Evolutionary conservation across 2,329 filamentous ascomycete species (phyloP).

Genomic region (Pestalotiopsis sp.): DNA sequence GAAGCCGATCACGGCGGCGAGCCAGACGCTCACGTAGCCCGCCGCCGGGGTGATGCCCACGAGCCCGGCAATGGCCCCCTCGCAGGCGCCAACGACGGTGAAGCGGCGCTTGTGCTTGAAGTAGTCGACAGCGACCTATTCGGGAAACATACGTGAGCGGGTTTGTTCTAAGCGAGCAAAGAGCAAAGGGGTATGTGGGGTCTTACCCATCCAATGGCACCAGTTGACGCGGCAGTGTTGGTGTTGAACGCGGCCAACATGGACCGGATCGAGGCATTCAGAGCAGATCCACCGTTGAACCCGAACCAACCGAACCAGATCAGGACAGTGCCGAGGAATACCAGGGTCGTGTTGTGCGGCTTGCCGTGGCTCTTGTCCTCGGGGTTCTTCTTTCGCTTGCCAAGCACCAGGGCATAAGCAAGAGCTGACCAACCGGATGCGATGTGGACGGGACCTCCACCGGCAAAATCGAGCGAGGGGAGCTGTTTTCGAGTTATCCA

Average conservation of each 20-base stretch:
- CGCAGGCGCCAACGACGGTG: conserved; percentile 53
- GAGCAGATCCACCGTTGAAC: conserved; percentile 54
- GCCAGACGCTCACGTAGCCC: conserved; percentile 56
- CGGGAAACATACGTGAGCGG: background rate
- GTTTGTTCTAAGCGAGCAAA: background rate
- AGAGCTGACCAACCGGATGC: conserved; percentile 64
- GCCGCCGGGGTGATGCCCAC: conserved; percentile 63
- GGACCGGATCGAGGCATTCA: conserved; percentile 53
- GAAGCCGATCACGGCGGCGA: conserved; percentile 53
- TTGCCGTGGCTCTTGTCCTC: conserved; percentile 50
- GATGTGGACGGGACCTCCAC: conserved; percentile 67
- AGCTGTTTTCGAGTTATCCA: background rate
- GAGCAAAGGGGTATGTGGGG: background rate
- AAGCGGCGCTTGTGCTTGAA: conserved; percentile 47
- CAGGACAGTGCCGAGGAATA: conserved; percentile 65
- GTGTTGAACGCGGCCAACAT: conserved; percentile 62
- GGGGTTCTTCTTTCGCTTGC: conserved; percentile 51
- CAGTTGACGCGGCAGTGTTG: conserved; percentile 58
- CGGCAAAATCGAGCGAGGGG: conserved; percentile 54
- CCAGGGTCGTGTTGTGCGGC: conserved; percentile 65
- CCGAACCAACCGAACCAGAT: conserved; percentile 68
- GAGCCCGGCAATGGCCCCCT: conserved; percentile 57
- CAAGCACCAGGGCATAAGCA: conserved; percentile 65
- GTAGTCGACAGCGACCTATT: conserved; percentile 47
- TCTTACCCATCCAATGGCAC: conserved; percentile 53